These are phyloP conservation scores for Fagopyrum homotropicum DNA, from an alignment of 148 eudicot genomes.

Conservation along the genomic window DNA sequence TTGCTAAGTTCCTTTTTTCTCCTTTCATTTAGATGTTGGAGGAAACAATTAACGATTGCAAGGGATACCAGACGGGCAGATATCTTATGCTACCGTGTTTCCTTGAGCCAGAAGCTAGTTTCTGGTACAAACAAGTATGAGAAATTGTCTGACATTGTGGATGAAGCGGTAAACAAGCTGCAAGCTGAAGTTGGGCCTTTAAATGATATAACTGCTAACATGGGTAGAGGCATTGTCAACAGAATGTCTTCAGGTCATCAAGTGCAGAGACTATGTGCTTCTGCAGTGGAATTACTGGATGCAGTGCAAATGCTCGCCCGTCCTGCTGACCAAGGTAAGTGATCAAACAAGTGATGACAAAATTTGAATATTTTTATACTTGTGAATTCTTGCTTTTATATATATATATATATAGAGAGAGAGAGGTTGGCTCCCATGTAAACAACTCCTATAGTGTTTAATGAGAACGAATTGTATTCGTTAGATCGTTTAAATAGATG, in stretches of 20 bases:
- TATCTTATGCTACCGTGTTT: slow-evolving; percentile 72
- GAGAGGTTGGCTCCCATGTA: too few relatives aligned
- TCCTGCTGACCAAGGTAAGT: slow-evolving; percentile 33
- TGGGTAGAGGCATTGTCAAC: slow-evolving; percentile 82
- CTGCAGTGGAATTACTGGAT: slow-evolving; percentile 54
- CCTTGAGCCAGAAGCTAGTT: slow-evolving; percentile 63
- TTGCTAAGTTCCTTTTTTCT: background rate
- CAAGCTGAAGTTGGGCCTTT: slow-evolving; percentile 81
- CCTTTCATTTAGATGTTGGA: slow-evolving; percentile 53
- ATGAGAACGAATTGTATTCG: too few relatives aligned
- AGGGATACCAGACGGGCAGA: slow-evolving; percentile 85
- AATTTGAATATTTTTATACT: background rate
- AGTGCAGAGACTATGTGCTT: slow-evolving; percentile 66
- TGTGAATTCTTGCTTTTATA: background rate
- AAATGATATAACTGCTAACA: slow-evolving; percentile 62
- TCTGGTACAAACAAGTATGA: slow-evolving; percentile 47
- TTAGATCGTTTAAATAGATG: too few relatives aligned
- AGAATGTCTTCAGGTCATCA: slow-evolving; percentile 66
- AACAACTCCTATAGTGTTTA: too few relatives aligned
- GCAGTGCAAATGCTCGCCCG: slow-evolving; percentile 7
- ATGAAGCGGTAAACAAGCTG: slow-evolving; percentile 56
- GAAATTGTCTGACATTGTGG: slow-evolving; percentile 41
- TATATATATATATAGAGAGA: background rate
- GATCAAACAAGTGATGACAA: background rate
- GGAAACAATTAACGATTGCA: slow-evolving; percentile 62